Percentiles rank a stretch among this genome's conserved stretches.
phyloP scores from a whole-genome alignment of 495 filamentous ascomycete species.

The Daldinia grandis region DNA sequence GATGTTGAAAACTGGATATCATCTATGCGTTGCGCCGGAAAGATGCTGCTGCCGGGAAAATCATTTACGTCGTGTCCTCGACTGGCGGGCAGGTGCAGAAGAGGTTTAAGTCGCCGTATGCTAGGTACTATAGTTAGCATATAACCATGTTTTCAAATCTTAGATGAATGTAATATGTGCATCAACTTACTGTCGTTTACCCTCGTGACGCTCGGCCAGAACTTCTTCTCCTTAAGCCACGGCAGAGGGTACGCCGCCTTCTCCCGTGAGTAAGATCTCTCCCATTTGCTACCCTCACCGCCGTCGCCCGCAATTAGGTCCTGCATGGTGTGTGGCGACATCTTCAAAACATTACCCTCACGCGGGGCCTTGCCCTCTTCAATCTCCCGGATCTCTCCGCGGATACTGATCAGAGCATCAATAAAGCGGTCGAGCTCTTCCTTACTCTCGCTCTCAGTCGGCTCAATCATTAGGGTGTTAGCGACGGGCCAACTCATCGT shows the following conservation, averaged over 20 bases:
- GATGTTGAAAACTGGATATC: slow-evolving; percentile 46
- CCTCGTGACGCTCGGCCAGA: slow-evolving; percentile 92
- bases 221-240: slow-evolving; percentile 94
- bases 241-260: slow-evolving; percentile 87
- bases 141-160: not conserved
- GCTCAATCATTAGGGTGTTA: slow-evolving; percentile 98
- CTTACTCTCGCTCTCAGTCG: slow-evolving; percentile 93
- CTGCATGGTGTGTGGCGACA: slow-evolving; percentile 85
- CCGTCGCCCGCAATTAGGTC: slow-evolving; percentile 74
- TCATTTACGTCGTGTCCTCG: slow-evolving; percentile 60
- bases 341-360: slow-evolving; percentile 90
- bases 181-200: slow-evolving; percentile 82
- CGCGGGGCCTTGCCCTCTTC: slow-evolving; percentile 81
- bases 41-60: slow-evolving; percentile 11
- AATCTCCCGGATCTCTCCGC: slow-evolving; percentile 83
- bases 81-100: slow-evolving; percentile 96
- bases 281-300: slow-evolving; percentile 66
- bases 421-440: slow-evolving; percentile 96
- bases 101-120: slow-evolving; percentile 90
- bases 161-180: not conserved
- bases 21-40: slow-evolving; percentile 22
- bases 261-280: slow-evolving; percentile 80
- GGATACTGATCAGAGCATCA: slow-evolving; percentile 89
- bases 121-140: slow-evolving; percentile 56
- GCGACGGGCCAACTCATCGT: slow-evolving; percentile 98